Evolutionary conservation across 768 basidiomycete species (phyloP).

Genomic region (Leccinum longicurvipes): DNA sequence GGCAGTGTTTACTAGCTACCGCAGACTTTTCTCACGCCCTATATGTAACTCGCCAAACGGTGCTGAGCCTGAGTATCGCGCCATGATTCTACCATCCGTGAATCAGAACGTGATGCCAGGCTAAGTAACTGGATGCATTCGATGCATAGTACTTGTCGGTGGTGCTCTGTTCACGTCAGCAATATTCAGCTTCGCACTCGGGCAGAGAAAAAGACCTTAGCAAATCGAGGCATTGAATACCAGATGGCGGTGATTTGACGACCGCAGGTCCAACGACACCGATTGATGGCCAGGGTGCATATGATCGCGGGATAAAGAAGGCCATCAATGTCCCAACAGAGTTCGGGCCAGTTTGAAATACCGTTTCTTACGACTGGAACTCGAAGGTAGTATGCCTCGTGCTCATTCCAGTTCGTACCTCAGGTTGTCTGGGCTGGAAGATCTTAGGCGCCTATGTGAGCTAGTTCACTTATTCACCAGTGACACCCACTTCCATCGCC

Average conservation of each 20-base stretch:
- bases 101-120: no score
- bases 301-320: background rate
- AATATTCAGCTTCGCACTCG: no score
- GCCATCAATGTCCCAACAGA: background rate
- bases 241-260: background rate
- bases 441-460: no score
- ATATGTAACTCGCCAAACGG: no score
- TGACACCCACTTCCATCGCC: background rate
- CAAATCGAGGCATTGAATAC: background rate
- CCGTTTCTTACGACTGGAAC: background rate
- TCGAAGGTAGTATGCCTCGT: background rate
- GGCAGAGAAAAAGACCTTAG: background rate
- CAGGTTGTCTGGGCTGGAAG: background rate
- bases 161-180: no score
- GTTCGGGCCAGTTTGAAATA: background rate
- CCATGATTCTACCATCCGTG: no score
- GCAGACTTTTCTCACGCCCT: no score
- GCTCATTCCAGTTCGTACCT: background rate
- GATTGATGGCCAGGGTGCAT: no score
- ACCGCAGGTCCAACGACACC: background rate
- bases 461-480: background rate
- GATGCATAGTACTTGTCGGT: no score
- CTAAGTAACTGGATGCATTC: no score
- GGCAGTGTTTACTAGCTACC: no score
- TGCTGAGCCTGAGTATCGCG: no score